Evolutionary conservation across 106 monocot species (phyloP), one percentile per base, ranked within the genome.

Genomic region (Phalaenopsis equestris): DNA sequence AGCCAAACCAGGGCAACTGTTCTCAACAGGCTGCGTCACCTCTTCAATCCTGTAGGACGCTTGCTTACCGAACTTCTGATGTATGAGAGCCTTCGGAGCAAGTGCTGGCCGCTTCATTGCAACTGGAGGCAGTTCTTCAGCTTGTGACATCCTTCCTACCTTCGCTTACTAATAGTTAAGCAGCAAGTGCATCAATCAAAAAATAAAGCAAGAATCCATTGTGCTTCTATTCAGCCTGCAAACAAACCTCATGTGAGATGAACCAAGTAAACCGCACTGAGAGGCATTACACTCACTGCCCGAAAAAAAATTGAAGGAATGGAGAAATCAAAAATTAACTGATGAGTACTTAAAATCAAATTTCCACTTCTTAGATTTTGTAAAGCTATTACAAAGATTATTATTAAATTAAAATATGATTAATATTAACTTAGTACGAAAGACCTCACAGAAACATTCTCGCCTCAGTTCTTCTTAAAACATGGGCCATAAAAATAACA

Each of bases 71-170:
- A 84, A 99, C 77, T 87, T 94, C 73, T 94, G 92, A 82, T 99
- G 87, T 80, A 99, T 81, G 49, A 99, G 21, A 52, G 89, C 98
- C 87, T 99, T 99, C 11, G 98, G 93, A 30, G 94, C 85, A 49
- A 86, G 72, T 21, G 82, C 16, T 41, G 84, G 84, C 77, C 48
- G 91, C 41, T 79, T 87, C 55, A 41, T 72, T 55, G 73, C 56
- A 78, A 52, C 52, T 23, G 41, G 43, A n/a, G 47, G 41, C 39
- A 56, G 36, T 80, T 80, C 77, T 77, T 80, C 56, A 41, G 77
- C 21, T 43, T 80, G 77, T 77, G 80, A 61, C 57, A 56, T 76
- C 76, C 14, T 24, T 74, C n/a, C 7, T 23, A 48, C 52, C 5
- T 10, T 12, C 5, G 1, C 21, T 24, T 19, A 19, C 5, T 36